Base-by-base conservation (phyloP, 306 rosid genomes). In the Vachellia pachyceras region DNA sequence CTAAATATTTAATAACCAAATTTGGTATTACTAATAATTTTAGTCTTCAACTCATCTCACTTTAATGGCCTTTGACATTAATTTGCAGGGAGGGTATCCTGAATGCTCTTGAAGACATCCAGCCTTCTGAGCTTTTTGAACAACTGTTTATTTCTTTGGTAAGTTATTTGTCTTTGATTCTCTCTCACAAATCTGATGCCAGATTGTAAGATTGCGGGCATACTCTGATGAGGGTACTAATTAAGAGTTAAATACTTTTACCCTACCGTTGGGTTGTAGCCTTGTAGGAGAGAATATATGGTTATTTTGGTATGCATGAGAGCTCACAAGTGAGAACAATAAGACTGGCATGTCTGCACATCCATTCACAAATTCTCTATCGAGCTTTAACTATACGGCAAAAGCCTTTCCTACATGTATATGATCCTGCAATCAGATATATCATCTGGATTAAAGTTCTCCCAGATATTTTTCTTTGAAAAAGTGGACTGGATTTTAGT, bases 31-130 rank as follows among this genome's bases (percentile, higher is more conserved):
- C 41, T 44, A 57, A 65, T 29, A 61, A 44, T 82, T 77, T 63
- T 73, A n/a, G 41, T 33, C 49, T 60, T 64, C 20, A 65, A 71
- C 9, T 52, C 54, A 54, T 75, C 77, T 67, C 20, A 82, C 69
- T 80, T 69, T 36, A 60, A 75, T 29, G 77, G 25, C 54, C 39
- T 82, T 60, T 63, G 65, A 33, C 52, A 61, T 80, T 79, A 47
- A 74, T 88, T 52, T 89, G 72, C 81, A 96, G 99, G 91, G 97
- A 96, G 88, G 99, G 97, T 36, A 92, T 93, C 71, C 90, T 93
- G 84, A 88, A 85, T 64, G 85, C 72, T 76, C 84, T 89, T 69
- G 97, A 92, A 89, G 97, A 96, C 58, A 87, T 93, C 40, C 86
- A 83, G 68, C 94, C 97, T 75, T 88, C 88, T 35, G 94, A 89